A percentile compares a stretch with the other conserved stretches of the same genome.
Conservation (phyloP, 139 green algal species). For the Desmodesmus armatus region DNA sequence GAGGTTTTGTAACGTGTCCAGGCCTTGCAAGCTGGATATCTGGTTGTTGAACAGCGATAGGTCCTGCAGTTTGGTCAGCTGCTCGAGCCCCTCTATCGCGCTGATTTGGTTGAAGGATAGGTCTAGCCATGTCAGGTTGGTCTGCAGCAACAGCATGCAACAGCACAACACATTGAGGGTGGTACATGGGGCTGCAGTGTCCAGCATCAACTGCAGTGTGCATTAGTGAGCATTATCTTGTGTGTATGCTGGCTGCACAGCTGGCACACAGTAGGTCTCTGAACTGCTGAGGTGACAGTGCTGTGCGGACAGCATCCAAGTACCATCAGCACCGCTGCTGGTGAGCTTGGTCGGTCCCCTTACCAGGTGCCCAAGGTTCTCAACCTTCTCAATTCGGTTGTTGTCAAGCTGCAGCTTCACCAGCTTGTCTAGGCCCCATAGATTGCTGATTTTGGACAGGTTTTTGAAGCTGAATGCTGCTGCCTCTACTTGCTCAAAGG, state of each 20-base stretch:
- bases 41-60: slow-evolving; percentile 89
- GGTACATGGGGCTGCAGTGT: neutral
- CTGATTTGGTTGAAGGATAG: slow-evolving; percentile 91
- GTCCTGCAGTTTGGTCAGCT: slow-evolving; percentile 80
- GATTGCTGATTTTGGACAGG: slow-evolving; percentile 77
- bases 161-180: slow-evolving; percentile 18
- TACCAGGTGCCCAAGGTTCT: slow-evolving; percentile 83
- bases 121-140: slow-evolving; percentile 82
- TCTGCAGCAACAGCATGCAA: slow-evolving; percentile 46
- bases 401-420: slow-evolving; percentile 91
- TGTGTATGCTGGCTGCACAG: neutral
- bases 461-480: slow-evolving; percentile 82
- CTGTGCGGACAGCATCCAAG: neutral
- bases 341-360: neutral
- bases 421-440: slow-evolving; percentile 75
- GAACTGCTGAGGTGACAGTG: neutral
- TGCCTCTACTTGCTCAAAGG: slow-evolving; percentile 69
- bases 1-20: slow-evolving; percentile 74
- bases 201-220: neutral
- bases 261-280: neutral
- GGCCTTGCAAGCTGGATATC: slow-evolving; percentile 72
- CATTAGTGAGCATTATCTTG: too few relatives aligned
- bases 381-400: slow-evolving; percentile 82
- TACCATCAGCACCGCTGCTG: neutral
- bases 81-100: slow-evolving; percentile 82